phyloP scores from a whole-genome alignment of 441 rosid genomes.

The California macrophylla region DNA sequence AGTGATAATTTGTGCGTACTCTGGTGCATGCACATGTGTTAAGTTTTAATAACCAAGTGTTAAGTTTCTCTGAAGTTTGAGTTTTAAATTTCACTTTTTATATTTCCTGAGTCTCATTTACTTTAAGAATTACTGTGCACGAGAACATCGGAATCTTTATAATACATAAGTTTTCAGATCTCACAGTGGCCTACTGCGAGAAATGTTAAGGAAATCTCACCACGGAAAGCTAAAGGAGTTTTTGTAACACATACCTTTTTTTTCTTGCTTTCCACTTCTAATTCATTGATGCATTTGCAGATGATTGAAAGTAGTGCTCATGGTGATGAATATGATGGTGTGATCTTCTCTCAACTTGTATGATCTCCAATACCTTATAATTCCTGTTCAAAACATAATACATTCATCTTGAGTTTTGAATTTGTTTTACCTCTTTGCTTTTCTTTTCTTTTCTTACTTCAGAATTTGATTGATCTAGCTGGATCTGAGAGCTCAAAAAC shows the following conservation, averaged over 20 bases:
- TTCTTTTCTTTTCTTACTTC: conserved; percentile 17
- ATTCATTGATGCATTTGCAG: conserved; percentile 39
- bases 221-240: neutral
- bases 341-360: conserved; percentile 96
- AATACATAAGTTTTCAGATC: neutral
- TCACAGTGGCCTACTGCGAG: neutral
- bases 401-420: conserved; percentile 12
- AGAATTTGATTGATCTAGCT: conserved; percentile 98
- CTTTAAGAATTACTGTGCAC: neutral
- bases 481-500: conserved; percentile 99
- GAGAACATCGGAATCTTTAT: neutral
- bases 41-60: neutral
- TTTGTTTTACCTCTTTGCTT: conserved; percentile 18
- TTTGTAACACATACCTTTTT: neutral
- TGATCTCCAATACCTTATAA: conserved; percentile 20
- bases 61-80: neutral
- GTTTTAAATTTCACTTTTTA: neutral
- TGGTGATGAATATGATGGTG: conserved; percentile 99
- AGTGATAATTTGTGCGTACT: neutral
- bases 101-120: neutral
- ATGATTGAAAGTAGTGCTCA: conserved; percentile 95
- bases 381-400: conserved; percentile 1
- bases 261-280: neutral
- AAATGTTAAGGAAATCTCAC: neutral
- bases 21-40: neutral